Conservation (phyloP, 208 protist species). For the Trypanosoma melophagium region DNA sequence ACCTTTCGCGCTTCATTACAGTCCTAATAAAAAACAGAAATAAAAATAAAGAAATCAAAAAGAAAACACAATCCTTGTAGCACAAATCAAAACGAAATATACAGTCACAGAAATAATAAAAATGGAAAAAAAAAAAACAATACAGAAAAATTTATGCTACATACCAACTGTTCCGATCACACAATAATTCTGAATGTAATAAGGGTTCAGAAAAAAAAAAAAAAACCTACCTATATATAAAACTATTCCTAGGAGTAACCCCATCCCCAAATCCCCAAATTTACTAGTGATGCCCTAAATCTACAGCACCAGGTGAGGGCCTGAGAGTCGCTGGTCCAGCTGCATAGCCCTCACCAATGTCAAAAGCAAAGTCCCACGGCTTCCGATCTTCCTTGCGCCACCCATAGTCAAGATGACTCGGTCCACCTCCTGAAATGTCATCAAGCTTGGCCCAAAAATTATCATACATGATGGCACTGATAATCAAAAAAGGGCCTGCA, state of each 20-base stretch:
- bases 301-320: conserved; percentile 71
- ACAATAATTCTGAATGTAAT: neutral
- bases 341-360: conserved; percentile 86
- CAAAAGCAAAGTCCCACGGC: conserved; percentile 89
- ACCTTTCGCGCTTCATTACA: conserved; percentile 13
- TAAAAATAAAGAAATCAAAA: conserved; percentile 25
- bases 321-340: conserved; percentile 69
- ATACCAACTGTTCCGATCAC: neutral
- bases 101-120: neutral
- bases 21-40: conserved; percentile 17
- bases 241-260: conserved; percentile 1
- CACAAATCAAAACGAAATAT: conserved; percentile 10
- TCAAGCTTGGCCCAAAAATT: conserved; percentile 84
- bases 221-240: neutral
- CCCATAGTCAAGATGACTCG: conserved; percentile 74
- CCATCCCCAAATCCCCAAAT: neutral
- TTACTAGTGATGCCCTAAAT: conserved; percentile 69
- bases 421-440: conserved; percentile 77
- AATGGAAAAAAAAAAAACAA: conserved; percentile 8
- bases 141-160: neutral
- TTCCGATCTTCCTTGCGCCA: conserved; percentile 74
- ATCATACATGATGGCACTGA: conserved; percentile 78
- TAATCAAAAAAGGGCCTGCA: conserved; percentile 51
- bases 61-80: neutral
- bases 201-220: neutral